phyloP scores from a whole-genome alignment of 106 monocot genomes.

The Narthecium ossifragum region DNA sequence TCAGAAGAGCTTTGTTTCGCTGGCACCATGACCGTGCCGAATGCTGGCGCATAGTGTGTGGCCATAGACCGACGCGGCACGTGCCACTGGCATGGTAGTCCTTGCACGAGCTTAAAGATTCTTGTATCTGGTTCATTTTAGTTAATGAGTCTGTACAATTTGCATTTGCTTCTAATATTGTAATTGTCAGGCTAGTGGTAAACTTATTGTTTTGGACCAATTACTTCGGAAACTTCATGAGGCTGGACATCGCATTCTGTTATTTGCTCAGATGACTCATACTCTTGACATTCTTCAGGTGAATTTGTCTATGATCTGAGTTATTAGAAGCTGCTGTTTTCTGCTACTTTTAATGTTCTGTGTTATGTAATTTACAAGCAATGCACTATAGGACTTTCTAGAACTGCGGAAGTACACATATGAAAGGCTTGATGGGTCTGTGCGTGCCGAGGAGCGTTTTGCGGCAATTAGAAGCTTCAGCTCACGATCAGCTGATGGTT shows the following conservation, averaged over 20 bases:
- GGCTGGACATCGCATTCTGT: constrained; percentile 69
- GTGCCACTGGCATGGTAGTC: too few relatives aligned
- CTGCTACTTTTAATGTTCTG: not conserved
- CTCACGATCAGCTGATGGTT: constrained; percentile 15
- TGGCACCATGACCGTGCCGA: too few relatives aligned
- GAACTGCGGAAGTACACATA: constrained; percentile 89
- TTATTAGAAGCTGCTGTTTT: not conserved
- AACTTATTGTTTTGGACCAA: constrained; percentile 76
- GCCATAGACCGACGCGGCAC: too few relatives aligned
- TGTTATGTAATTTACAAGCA: not conserved
- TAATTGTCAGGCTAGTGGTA: constrained; percentile 75
- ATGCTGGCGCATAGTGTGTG: too few relatives aligned
- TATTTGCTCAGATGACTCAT: constrained; percentile 98
- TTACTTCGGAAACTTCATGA: constrained; percentile 68
- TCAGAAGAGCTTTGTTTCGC: too few relatives aligned
- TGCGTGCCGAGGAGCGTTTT: constrained; percentile 99
- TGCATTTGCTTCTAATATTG: not conserved
- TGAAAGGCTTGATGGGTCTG: constrained; percentile 96
- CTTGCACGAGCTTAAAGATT: too few relatives aligned
- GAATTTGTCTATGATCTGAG: not conserved
- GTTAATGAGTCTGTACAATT: too few relatives aligned
- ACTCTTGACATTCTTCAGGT: constrained; percentile 99
- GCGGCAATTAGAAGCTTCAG: constrained; percentile 93
- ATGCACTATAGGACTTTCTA: constrained; percentile 62
- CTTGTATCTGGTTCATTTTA: too few relatives aligned